These are phyloP conservation scores for Syzygium grande DNA, from an alignment of 345 rosid genomes.

Conservation along the genomic window DNA sequence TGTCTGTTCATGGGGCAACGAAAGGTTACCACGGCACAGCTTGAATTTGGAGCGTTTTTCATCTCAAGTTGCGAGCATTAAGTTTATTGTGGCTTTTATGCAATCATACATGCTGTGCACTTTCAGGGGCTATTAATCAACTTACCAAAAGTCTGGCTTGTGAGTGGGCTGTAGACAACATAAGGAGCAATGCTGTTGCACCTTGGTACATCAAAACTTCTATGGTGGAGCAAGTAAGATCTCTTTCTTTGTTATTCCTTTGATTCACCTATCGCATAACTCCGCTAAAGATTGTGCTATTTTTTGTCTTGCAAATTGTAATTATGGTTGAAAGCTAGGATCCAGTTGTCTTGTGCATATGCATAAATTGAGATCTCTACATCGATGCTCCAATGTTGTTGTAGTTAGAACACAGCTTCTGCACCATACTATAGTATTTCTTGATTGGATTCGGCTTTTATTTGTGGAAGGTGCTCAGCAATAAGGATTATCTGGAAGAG, in stretches of 20 bases:
- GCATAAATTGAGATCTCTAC: not conserved
- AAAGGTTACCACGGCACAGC: conserved; percentile 32
- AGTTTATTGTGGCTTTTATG: not conserved
- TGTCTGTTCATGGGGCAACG: conserved; percentile 71
- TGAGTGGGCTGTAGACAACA: conserved; percentile 84
- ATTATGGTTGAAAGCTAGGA: not conserved
- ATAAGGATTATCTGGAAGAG: conserved; percentile 38
- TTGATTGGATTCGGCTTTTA: not conserved
- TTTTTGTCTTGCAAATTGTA: not conserved
- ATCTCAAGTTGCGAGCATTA: not conserved
- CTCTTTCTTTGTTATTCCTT: not conserved
- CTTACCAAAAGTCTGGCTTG: conserved; percentile 68
- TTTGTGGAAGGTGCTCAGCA: conserved; percentile 25
- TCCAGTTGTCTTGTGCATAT: not conserved
- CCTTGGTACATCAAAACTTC: conserved; percentile 87
- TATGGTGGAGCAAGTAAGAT: conserved; percentile 67
- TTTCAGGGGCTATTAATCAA: conserved; percentile 66
- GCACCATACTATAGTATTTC: not conserved
- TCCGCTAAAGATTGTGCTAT: not conserved
- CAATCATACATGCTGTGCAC: not conserved
- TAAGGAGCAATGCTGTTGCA: conserved; percentile 72
- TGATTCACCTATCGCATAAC: not conserved
- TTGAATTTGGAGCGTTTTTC: not conserved
- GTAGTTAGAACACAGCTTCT: not conserved
- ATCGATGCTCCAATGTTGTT: not conserved